A percentile compares a stretch with the other conserved stretches of the same genome.
These are phyloP conservation scores for Cladosporium sp. DNA, from an alignment of 2,329 filamentous ascomycete species.

Conservation along the genomic window DNA sequence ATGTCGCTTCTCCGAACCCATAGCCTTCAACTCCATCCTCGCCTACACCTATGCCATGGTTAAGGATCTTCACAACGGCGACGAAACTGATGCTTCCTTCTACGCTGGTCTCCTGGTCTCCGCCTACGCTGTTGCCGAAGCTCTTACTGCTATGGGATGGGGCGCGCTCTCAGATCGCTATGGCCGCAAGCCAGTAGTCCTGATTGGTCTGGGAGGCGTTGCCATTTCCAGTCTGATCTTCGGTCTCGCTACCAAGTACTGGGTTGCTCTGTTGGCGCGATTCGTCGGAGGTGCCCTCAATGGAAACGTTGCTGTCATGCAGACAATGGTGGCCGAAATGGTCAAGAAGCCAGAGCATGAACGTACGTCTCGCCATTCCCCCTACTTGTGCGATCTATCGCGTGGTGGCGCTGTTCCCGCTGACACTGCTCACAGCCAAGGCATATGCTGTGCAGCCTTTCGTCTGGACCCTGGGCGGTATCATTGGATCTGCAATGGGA, in stretches of 20 bases:
- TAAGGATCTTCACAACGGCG: constrained; percentile 65
- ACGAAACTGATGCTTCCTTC: constrained; percentile 68
- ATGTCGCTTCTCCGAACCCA: constrained; percentile 15
- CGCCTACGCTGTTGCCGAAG: constrained; percentile 74
- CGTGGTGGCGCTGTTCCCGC: neutral
- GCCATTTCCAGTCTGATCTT: constrained; percentile 76
- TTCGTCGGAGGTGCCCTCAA: constrained; percentile 75
- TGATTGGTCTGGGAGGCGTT: constrained; percentile 73
- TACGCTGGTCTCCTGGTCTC: constrained; percentile 84
- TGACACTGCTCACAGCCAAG: constrained; percentile 50
- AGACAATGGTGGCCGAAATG: constrained; percentile 85
- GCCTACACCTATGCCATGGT: constrained; percentile 82
- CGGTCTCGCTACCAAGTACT: constrained; percentile 74
- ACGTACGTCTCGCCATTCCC: constrained; percentile 51
- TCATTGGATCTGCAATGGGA: constrained; percentile 79
- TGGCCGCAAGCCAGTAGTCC: constrained; percentile 75
- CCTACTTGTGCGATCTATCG: neutral
- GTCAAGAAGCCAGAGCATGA: constrained; percentile 78
- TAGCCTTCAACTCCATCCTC: constrained; percentile 72
- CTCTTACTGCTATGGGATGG: constrained; percentile 78
- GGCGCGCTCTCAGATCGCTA: constrained; percentile 72
- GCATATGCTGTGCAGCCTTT: constrained; percentile 89
- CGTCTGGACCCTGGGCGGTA: constrained; percentile 83
- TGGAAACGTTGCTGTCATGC: constrained; percentile 68
- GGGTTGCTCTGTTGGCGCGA: constrained; percentile 70